Percentiles rank a stretch among this genome's conserved stretches.
Conservation (phyloP, 805 yeast species). For the Saccharomyces paradoxus region DNA sequence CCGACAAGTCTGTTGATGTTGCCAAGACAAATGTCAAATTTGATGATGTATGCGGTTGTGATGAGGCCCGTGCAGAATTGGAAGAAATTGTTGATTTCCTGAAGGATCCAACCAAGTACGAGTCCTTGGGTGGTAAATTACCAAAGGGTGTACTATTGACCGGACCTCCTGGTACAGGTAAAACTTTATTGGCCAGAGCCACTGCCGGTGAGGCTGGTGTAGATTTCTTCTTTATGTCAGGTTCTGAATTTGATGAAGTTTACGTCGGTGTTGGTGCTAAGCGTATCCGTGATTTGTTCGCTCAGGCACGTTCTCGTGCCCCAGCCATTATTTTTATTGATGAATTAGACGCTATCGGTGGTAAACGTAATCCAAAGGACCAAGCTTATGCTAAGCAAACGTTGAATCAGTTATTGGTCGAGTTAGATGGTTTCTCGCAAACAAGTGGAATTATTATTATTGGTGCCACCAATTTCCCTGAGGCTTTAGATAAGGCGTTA, state of each 20-base stretch:
- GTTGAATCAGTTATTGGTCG: slow-evolving; percentile 88
- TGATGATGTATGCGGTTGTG: slow-evolving; percentile 93
- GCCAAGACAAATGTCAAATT: slow-evolving; percentile 80
- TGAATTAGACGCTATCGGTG: slow-evolving; percentile 98
- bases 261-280: slow-evolving; percentile 99
- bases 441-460: slow-evolving; percentile 88
- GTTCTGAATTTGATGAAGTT: slow-evolving; percentile 95
- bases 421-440: slow-evolving; percentile 91
- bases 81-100: slow-evolving; percentile 97
- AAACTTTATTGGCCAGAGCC: slow-evolving; percentile 90
- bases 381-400: slow-evolving; percentile 98
- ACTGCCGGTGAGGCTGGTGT: slow-evolving; percentile 99
- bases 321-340: slow-evolving; percentile 97
- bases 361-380: slow-evolving; percentile 92
- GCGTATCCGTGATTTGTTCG: slow-evolving; percentile 87
- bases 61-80: slow-evolving; percentile 94
- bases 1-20: slow-evolving; percentile 75
- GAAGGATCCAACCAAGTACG: slow-evolving; percentile 91
- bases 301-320: slow-evolving; percentile 87
- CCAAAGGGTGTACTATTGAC: slow-evolving; percentile 95
- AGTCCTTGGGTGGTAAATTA: slow-evolving; percentile 92
- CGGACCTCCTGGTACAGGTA: slow-evolving; percentile 99
- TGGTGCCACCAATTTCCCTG: slow-evolving; percentile 98
- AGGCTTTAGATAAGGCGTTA: slow-evolving; percentile 89
- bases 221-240: slow-evolving; percentile 97